Evolutionary conservation across 192 early-diverging fungal genomes (phyloP).

Genomic region (Podila clonocystis): DNA sequence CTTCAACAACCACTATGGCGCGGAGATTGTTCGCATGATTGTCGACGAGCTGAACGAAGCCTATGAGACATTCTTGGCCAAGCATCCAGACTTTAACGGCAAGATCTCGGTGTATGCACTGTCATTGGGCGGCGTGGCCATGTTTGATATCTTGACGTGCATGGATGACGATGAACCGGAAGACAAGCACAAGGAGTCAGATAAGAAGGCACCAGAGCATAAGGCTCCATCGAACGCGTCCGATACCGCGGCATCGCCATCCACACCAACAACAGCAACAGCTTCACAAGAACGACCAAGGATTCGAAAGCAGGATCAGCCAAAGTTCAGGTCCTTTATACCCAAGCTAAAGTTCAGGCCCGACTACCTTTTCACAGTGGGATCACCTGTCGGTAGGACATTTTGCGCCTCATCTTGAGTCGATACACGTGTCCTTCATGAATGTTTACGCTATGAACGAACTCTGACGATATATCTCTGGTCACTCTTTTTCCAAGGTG

Average conservation of each 20-base stretch:
- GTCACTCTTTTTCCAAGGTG: slow-evolving; percentile 45
- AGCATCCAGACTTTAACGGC: slow-evolving; percentile 71
- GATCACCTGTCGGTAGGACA: slow-evolving; percentile 57
- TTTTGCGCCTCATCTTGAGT: slow-evolving; percentile 16
- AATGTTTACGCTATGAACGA: slow-evolving; percentile 29
- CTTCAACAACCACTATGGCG: slow-evolving; percentile 61
- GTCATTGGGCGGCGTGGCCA: slow-evolving; percentile 75
- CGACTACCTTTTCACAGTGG: slow-evolving; percentile 57
- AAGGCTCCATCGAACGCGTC: not conserved
- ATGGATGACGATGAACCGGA: slow-evolving; percentile 50
- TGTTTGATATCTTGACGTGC: slow-evolving; percentile 71
- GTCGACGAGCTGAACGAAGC: slow-evolving; percentile 64
- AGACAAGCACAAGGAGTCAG: slow-evolving; percentile 2
- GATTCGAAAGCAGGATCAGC: slow-evolving; percentile 35
- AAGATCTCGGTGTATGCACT: slow-evolving; percentile 69
- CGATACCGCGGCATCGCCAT: not conserved
- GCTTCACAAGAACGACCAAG: not conserved
- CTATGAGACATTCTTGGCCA: slow-evolving; percentile 61
- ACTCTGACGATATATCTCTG: not conserved
- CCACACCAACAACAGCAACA: not conserved
- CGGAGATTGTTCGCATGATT: slow-evolving; percentile 61
- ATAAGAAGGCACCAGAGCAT: slow-evolving; percentile 26
- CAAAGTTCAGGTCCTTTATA: slow-evolving; percentile 21
- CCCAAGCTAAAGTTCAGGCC: slow-evolving; percentile 60
- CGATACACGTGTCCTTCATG: slow-evolving; percentile 33